Percentiles rank a stretch among this genome's conserved stretches.
phyloP scores from a whole-genome alignment of 2,329 filamentous ascomycete species.

The Periconia macrospinosa region DNA sequence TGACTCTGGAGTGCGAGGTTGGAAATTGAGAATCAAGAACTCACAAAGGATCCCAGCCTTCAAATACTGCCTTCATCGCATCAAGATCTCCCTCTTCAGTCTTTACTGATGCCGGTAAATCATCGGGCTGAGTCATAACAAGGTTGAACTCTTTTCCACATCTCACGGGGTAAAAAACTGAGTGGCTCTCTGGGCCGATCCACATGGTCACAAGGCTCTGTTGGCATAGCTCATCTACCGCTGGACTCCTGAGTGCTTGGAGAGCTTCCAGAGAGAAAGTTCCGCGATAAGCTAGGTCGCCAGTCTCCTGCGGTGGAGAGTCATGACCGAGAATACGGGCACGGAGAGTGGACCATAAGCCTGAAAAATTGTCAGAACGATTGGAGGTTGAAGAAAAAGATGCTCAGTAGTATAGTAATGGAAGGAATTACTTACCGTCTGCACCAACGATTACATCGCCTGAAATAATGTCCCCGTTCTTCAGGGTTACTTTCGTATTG shows the following conservation, averaged over 20 bases:
- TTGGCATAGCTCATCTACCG: slow-evolving; percentile 10
- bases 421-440: slow-evolving; percentile 7
- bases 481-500: slow-evolving; percentile 5
- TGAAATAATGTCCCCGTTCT: slow-evolving; percentile 5
- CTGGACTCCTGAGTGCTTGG: slow-evolving; percentile 6
- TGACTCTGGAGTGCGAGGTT: not conserved
- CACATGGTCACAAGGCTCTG: slow-evolving; percentile 11
- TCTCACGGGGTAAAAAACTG: slow-evolving; percentile 62
- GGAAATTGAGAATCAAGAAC: not conserved
- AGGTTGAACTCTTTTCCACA: slow-evolving; percentile 63
- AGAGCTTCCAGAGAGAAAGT: slow-evolving; percentile 10
- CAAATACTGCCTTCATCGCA: slow-evolving; percentile 62
- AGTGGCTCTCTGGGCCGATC: slow-evolving; percentile 59
- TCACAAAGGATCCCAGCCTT: slow-evolving; percentile 63
- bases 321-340: slow-evolving; percentile 40
- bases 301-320: slow-evolving; percentile 57
- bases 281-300: slow-evolving; percentile 63
- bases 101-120: slow-evolving; percentile 55
- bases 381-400: not conserved
- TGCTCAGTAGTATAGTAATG: not conserved
- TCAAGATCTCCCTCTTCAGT: slow-evolving; percentile 55
- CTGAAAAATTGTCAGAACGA: not conserved
- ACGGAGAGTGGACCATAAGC: slow-evolving; percentile 13
- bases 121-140: slow-evolving; percentile 63
- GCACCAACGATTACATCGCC: slow-evolving; percentile 16